phyloP scores from a whole-genome alignment of 306 rosid species.

The Castanea mollissima region DNA sequence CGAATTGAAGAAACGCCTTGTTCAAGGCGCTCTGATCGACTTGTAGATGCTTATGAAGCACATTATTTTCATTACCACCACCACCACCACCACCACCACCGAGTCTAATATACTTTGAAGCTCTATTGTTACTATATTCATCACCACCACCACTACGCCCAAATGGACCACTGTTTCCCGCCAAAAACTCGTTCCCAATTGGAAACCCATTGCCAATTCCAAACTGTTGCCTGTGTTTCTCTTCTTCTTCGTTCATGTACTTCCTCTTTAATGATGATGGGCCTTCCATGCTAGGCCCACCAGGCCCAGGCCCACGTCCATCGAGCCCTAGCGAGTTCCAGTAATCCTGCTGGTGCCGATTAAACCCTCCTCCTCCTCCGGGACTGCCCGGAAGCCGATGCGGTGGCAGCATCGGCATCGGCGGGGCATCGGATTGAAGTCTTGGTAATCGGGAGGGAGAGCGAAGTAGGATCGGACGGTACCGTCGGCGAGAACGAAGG shows the following conservation, averaged over 20 bases:
- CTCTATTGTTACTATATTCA: slow-evolving; percentile 33
- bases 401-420: slow-evolving; percentile 9
- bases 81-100: no score
- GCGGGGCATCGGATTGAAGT: slow-evolving; percentile 36
- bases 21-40: slow-evolving; percentile 70
- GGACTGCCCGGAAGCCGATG: slow-evolving; percentile 33
- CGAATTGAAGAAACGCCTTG: slow-evolving; percentile 66
- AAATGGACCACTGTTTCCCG: slow-evolving; percentile 49
- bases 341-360: slow-evolving; percentile 51
- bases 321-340: slow-evolving; percentile 58
- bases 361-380: slow-evolving; percentile 24
- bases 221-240: slow-evolving; percentile 50
- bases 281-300: slow-evolving; percentile 35
- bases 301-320: slow-evolving; percentile 32
- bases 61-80: slow-evolving; percentile 24
- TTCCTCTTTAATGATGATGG: slow-evolving; percentile 57
- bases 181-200: slow-evolving; percentile 36
- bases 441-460: slow-evolving; percentile 84
- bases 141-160: slow-evolving; percentile 32
- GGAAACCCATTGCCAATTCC: slow-evolving; percentile 52
- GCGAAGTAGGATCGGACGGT: slow-evolving; percentile 89
- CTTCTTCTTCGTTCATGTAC: slow-evolving; percentile 41
- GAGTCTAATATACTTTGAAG: slow-evolving; percentile 54
- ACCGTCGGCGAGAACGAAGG: slow-evolving; percentile 85
- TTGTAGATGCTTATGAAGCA: slow-evolving; percentile 50